Conservation (phyloP, 257 asterid species). For the Solanum pinnatisectum region DNA sequence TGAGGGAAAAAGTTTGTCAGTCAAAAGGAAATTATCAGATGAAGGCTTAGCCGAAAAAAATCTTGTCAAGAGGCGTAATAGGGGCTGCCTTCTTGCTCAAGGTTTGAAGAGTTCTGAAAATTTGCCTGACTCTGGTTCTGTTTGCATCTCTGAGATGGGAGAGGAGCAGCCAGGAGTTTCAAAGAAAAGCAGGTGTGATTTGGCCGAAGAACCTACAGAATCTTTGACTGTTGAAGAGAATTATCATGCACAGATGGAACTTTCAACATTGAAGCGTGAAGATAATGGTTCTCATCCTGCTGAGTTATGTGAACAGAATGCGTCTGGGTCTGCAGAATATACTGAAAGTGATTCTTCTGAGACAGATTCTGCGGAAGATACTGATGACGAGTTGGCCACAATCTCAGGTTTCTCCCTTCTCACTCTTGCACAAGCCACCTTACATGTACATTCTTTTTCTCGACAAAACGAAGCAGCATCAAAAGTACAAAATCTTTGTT, state of each 20-base stretch:
- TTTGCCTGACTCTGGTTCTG: conserved; percentile 24
- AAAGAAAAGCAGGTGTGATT: conserved; percentile 51
- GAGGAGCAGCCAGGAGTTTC: conserved; percentile 50
- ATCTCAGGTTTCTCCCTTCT: conserved; percentile 55
- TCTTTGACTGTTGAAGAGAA: conserved; percentile 30
- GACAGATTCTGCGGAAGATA: conserved; percentile 77
- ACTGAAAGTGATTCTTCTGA: conserved; percentile 92
- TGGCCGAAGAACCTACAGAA: conserved; percentile 37
- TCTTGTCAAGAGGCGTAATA: conserved; percentile 25
- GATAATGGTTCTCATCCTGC: conserved; percentile 28
- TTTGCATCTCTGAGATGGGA: conserved; percentile 29
- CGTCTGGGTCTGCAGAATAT: conserved; percentile 72
- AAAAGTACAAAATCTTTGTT: neutral
- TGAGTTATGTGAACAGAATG: conserved; percentile 48
- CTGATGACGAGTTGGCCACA: conserved; percentile 61
- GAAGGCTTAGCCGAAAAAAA: conserved; percentile 20
- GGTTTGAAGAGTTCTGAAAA: conserved; percentile 23
- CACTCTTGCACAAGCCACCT: neutral
- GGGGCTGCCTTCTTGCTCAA: conserved; percentile 20
- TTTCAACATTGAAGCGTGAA: conserved; percentile 40
- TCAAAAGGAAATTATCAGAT: conserved; percentile 34
- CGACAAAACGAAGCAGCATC: neutral
- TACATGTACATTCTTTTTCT: neutral
- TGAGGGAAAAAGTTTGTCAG: conserved; percentile 4
- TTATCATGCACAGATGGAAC: conserved; percentile 29